Evolutionary conservation across 2,329 filamentous ascomycete genomes (phyloP), one percentile per base, ranked within the genome.

Genomic region (Microcyclosporella mali): DNA sequence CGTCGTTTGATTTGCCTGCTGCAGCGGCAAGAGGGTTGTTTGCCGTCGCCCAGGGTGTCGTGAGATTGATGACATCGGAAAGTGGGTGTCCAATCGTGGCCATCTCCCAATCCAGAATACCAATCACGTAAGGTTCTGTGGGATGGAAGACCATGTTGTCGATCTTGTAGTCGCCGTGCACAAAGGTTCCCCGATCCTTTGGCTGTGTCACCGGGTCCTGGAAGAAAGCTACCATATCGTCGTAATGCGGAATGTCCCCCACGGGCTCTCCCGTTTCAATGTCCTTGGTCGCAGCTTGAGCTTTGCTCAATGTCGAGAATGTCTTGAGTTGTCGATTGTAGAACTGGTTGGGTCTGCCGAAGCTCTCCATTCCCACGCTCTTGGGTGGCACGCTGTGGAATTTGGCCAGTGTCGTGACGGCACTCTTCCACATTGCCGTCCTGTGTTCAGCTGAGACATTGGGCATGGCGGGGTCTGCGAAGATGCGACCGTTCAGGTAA

Each of bases 101-200:
- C 88, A 98, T 95, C 70, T 97, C 92, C 90, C 90, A 97, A 69
- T 98, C 92, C 4, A 97, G 70, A 41, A 97, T 88, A 3, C 90
- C 92, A 66, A 97, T 89, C 10, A 97, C 89, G 40, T 82, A 74
- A 4, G 89, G 81, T 64, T 90, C 84, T 0, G 85, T 89, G 68
- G 85, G 85, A 70, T 95, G 87, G 65, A 94, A 98, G 37, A 72
- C 70, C 19, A 73, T 59, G 43, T 73, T 74, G 51, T 73, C 71
- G 41, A 74, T 94, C 72, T 97, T 98, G 72, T 90, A 98, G 66
- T 98, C 92, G 28, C 92, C 92, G 60, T 97, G 92, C 21, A 97
- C 82, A 50, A 95, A 76, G 3, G 82, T 84, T 16, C 77, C 81
- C 49, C 85, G 74, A 62, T 97, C 90, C 48, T 74, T 70, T 1